Evolutionary conservation across 306 rosid species (phyloP), one percentile per base, ranked within the genome.

Genomic region (Quercus gilva): DNA sequence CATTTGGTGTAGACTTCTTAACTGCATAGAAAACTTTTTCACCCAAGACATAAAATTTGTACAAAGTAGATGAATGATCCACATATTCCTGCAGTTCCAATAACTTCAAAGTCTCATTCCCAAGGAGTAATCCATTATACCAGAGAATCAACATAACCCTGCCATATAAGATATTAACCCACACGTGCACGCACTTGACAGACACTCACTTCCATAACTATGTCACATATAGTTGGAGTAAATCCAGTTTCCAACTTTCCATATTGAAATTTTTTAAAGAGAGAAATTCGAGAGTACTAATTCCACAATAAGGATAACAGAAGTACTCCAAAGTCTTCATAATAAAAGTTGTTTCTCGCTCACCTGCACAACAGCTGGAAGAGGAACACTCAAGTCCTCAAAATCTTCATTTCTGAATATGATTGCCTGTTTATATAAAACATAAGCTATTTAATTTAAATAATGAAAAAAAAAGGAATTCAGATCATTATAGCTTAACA

Each of bases 21-120:
- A 91, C 89, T n/a, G 97, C 98, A 86, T 90, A 41, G 84, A 91
- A 95, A 72, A 80, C 73, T 78, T 92, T 86, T 71, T 91, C 97
- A 2, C 96, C 98, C 86, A 92, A 82, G 67, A 92, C 87, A 51
- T 95, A 95, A 75, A 92, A 91, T 76, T 95, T 91, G 87, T 91
- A 92, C 86, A 92, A 80, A 14, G 87, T 92, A 7, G 98, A 92
- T 37, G 97, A 95, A 84, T 95, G 99, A 74, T 91, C 92, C 86
- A 95, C 97, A 15, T 95, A 95, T 87, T 92, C 99, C 90, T 92
- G 89, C 80, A 88, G 23, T 75, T 74, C 61, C 76, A 77, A 19
- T 23, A 6, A 35, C 19, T 25, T 45, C 12, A 49, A 29, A 20
- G 31, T 59, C 68, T 71, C 11, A 55, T 43, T 29, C 57, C 67